Evolutionary conservation across 495 filamentous ascomycete genomes (phyloP).

Genomic region (Penicillium malachiteum): DNA sequence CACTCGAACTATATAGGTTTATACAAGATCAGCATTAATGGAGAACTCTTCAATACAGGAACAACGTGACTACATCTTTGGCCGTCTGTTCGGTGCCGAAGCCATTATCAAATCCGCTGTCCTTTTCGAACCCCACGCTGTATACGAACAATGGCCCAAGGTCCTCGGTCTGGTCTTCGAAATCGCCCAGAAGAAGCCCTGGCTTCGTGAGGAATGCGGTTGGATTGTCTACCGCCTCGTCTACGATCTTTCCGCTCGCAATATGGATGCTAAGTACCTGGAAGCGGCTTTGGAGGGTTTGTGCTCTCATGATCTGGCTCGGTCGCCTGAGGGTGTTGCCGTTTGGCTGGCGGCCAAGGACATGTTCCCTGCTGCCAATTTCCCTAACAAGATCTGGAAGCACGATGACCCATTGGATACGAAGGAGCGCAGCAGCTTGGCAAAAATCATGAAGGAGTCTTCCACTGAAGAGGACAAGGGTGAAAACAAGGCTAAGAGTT

Average conservation of each 20-base stretch:
- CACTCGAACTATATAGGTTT: not conserved
- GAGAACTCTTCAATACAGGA: constrained; percentile 55
- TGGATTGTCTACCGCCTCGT: constrained; percentile 60
- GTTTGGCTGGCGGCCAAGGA: constrained; percentile 75
- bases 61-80: constrained; percentile 79
- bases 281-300: constrained; percentile 62
- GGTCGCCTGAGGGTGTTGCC: constrained; percentile 82
- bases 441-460: constrained; percentile 77
- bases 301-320: constrained; percentile 59
- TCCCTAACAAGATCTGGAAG: constrained; percentile 73
- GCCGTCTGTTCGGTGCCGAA: constrained; percentile 81
- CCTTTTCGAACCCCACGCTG: constrained; percentile 54
- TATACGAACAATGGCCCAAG: constrained; percentile 56
- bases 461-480: constrained; percentile 51
- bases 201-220: constrained; percentile 86
- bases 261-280: constrained; percentile 46
- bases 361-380: constrained; percentile 59
- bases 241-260: constrained; percentile 38
- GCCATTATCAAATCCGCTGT: constrained; percentile 78
- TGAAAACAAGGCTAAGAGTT: constrained; percentile 48
- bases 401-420: constrained; percentile 63
- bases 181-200: constrained; percentile 66
- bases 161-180: constrained; percentile 55
- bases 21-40: not conserved
- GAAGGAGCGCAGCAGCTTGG: constrained; percentile 60